phyloP scores from a whole-genome alignment of 2,329 filamentous ascomycete species.

The Fusarium armeniacum region DNA sequence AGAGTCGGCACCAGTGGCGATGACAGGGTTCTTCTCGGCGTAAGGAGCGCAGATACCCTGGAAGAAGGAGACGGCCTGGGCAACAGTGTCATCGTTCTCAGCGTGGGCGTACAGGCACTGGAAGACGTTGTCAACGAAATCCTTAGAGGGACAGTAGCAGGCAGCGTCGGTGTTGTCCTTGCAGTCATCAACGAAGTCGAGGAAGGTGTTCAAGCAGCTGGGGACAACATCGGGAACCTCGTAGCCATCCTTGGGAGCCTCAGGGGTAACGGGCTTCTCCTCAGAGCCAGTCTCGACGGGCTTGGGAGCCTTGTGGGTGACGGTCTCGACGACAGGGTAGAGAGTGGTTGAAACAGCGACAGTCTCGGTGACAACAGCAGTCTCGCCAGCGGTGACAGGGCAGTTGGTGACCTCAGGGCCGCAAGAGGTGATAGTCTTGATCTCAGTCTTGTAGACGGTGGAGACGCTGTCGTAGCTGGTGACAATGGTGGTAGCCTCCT shows the following conservation, averaged over 20 bases:
- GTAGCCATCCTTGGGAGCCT: constrained; percentile 51
- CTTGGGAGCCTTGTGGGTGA: constrained; percentile 37
- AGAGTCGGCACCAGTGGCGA: constrained; percentile 80
- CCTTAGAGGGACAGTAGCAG: constrained; percentile 88
- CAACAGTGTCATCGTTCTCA: constrained; percentile 73
- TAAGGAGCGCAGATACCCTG: constrained; percentile 89
- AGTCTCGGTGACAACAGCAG: constrained; percentile 47
- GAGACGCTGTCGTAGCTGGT: constrained; percentile 35
- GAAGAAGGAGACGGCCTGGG: constrained; percentile 83
- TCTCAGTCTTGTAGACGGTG: constrained; percentile 33
- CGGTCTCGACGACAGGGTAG: constrained; percentile 48
- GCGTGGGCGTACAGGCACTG: constrained; percentile 85
- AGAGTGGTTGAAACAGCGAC: constrained; percentile 43
- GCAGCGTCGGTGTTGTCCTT: constrained; percentile 82
- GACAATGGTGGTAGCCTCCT: constrained; percentile 37
- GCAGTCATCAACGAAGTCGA: constrained; percentile 77
- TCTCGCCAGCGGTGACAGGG: constrained; percentile 56
- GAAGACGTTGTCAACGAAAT: constrained; percentile 85
- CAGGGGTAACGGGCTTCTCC: constrained; percentile 51
- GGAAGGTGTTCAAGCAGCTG: constrained; percentile 92
- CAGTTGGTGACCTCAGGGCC: constrained; percentile 61
- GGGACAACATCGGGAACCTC: constrained; percentile 77
- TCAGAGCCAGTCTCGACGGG: constrained; percentile 42
- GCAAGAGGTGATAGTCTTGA: constrained; percentile 42
- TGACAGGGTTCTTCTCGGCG: constrained; percentile 82